Conservation (phyloP, 768 basidiomycete genomes). For the Naganishia friedmannii region DNA sequence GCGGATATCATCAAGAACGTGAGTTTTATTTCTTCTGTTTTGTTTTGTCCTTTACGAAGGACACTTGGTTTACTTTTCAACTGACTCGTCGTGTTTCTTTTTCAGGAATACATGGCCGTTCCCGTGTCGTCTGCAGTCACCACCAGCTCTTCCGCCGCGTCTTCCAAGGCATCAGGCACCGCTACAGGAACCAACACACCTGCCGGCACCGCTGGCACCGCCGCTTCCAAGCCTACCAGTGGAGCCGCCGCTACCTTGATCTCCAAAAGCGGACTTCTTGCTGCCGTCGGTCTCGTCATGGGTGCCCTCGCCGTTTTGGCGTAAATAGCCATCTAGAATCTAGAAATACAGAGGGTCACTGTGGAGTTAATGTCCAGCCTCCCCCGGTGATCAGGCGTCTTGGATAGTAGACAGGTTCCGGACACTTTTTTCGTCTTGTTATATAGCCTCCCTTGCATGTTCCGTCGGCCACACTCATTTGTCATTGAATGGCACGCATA, state of each 20-base stretch:
- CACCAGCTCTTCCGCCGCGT: neutral
- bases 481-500: conserved; percentile 6
- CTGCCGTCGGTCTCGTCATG: conserved; percentile 3
- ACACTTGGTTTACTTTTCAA: neutral
- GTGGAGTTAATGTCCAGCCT: conserved; percentile 12
- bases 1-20: conserved; percentile 33
- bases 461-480: conserved; percentile 15
- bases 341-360: neutral
- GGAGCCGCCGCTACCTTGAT: neutral
- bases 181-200: neutral
- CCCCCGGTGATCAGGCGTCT: neutral
- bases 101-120: conserved; percentile 48
- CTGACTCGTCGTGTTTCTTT: neutral
- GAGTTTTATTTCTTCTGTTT: neutral
- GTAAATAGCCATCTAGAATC: neutral
- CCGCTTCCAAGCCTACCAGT: neutral
- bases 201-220: neutral
- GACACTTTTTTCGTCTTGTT: conserved; percentile 3
- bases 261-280: neutral
- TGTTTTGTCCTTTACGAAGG: neutral
- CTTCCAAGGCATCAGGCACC: conserved; percentile 5
- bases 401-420: conserved; percentile 8
- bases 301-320: conserved; percentile 8
- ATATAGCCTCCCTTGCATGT: conserved; percentile 10
- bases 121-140: conserved; percentile 9